Conservation (phyloP, 2,329 filamentous ascomycete genomes). For the Penicillium janthinellum region DNA sequence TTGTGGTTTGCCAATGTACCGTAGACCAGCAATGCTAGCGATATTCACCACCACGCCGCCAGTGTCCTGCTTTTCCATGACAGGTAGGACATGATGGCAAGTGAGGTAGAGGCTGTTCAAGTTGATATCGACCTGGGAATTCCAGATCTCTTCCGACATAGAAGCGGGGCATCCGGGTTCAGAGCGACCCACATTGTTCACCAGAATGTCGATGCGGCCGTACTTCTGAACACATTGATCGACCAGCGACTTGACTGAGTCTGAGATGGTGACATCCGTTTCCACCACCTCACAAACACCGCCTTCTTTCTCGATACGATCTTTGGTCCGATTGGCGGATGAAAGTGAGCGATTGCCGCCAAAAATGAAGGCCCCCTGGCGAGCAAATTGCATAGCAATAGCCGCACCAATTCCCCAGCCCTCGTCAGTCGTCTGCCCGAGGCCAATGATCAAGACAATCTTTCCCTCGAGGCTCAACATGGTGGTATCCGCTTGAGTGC, state of each 20-base stretch:
- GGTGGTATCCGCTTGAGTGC: too few species aligned
- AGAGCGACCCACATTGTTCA: constrained; percentile 63
- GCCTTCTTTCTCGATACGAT: constrained; percentile 9
- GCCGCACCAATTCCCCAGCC: constrained; percentile 16
- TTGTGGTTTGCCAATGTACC: constrained; percentile 57
- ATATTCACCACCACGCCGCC: constrained; percentile 51
- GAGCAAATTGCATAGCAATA: constrained; percentile 8
- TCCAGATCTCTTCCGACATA: constrained; percentile 55
- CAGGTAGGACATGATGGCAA: constrained; percentile 43
- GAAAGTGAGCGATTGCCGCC: constrained; percentile 11
- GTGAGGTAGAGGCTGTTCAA: constrained; percentile 59
- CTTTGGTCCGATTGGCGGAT: constrained; percentile 9
- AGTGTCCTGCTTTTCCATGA: constrained; percentile 29
- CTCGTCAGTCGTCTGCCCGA: constrained; percentile 14
- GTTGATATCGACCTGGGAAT: constrained; percentile 57
- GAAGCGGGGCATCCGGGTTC: constrained; percentile 55
- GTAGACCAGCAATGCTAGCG: constrained; percentile 55
- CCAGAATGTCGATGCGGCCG: constrained; percentile 60
- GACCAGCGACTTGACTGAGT: constrained; percentile 47
- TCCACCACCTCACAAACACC: constrained; percentile 11
- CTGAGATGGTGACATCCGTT: constrained; percentile 14
- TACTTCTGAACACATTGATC: constrained; percentile 55
- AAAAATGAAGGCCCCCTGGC: constrained; percentile 10
- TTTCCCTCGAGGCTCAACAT: neutral
- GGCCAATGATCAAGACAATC: constrained; percentile 7